Evolutionary conservation across 306 rosid genomes (phyloP), one percentile per base, ranked within the genome.

Genomic region (Amphicarpaea edgeworthii): DNA sequence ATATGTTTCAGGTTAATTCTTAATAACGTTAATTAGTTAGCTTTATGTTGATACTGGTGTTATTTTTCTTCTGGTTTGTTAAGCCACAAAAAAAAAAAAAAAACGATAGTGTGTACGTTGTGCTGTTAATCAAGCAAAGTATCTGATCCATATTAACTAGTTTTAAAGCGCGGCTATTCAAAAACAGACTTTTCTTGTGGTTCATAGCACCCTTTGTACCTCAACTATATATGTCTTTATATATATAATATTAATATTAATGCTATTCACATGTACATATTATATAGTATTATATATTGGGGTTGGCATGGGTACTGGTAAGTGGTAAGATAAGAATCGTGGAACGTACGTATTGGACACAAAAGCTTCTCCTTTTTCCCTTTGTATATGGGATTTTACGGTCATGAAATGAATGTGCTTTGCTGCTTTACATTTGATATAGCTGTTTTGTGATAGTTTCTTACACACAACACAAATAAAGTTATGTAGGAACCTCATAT

Each of bases 341-440:
- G 12, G 15, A 61, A 61, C 3, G 21, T n/a, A 63, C 19, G 21
- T 32, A 32, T 61, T 61, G 45, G 23, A 11, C 30, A 10, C 47
- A 63, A 63, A 63, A 63, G 14, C 15, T 62, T 34, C 47, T 37
- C 9, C 24, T 34, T 60, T 26, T 61, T 61, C 20, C 8, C 68
- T 9, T 34, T 30, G 5, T 30, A 59, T 28, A 15, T 7, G 68
- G 24, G 68, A n/a, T 34, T 32, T 17, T 19, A 34, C 42, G 45
- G 43, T n/a, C n/a, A n/a, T 61, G 45, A 61, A 61, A 63, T 37
- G 30, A 63, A 63, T 2, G 49, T 63, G 49, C 8, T 38, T 62
- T 30, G 16, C 16, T 63, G 49, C 69, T 63, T 37, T 37, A 17
- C 69, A 37, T 62, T 62, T 16, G 1, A 62, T 62, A 8, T 9